Evolutionary conservation across 2,329 filamentous ascomycete genomes (phyloP).

Genomic region (Nemania sp.): DNA sequence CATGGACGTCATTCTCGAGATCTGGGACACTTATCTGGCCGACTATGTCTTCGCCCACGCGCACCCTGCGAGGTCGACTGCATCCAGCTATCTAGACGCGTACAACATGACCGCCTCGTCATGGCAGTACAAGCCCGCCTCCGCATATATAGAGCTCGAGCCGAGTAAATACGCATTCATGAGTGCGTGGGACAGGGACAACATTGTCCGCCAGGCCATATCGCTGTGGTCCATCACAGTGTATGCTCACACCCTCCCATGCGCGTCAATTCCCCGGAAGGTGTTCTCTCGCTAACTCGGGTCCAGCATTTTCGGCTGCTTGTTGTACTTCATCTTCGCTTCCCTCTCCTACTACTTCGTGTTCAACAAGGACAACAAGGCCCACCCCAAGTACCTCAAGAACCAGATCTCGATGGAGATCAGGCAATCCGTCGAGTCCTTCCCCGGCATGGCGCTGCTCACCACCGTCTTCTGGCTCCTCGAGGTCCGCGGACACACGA

Average conservation of each 20-base stretch:
- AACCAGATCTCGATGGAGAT: constrained; percentile 91
- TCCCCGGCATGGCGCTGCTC: constrained; percentile 82
- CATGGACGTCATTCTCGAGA: constrained; percentile 93
- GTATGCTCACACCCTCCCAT: constrained; percentile 54
- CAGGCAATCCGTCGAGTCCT: constrained; percentile 71
- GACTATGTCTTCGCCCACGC: constrained; percentile 77
- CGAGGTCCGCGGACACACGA: constrained; percentile 83
- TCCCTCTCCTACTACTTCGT: constrained; percentile 83
- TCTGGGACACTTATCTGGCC: constrained; percentile 79
- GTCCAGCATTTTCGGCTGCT: constrained; percentile 77
- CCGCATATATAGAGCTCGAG: constrained; percentile 67
- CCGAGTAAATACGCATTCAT: constrained; percentile 78
- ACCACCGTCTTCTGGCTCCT: constrained; percentile 80
- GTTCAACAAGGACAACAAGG: constrained; percentile 87
- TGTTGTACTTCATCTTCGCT: constrained; percentile 85
- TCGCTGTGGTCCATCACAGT: constrained; percentile 85
- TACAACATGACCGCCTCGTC: constrained; percentile 56
- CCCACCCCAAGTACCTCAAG: constrained; percentile 93
- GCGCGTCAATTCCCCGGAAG: neutral
- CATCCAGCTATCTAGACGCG: constrained; percentile 53
- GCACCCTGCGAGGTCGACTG: constrained; percentile 60
- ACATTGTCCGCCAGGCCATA: constrained; percentile 72
- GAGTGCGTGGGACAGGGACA: constrained; percentile 78
- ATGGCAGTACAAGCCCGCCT: constrained; percentile 76
- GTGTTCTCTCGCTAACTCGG: constrained; percentile 21